Conservation (phyloP, 2,329 filamentous ascomycete species). For the Clonostachys chloroleuca region DNA sequence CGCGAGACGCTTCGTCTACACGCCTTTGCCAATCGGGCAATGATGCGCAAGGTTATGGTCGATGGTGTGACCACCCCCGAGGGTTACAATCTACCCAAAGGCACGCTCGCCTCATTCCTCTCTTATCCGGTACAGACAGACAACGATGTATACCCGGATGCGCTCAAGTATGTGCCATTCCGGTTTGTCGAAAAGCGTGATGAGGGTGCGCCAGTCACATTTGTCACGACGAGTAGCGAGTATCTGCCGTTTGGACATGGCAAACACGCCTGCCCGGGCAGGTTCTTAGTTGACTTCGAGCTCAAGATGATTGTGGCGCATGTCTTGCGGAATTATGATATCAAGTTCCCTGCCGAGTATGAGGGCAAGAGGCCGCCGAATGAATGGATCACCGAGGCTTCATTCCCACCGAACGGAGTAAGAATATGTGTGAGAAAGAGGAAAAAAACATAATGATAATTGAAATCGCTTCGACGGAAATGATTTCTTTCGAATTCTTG, state of each 20-base stretch:
- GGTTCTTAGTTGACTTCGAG: slow-evolving; percentile 29
- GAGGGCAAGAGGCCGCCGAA: slow-evolving; percentile 7
- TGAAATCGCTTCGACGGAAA: no score
- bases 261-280: slow-evolving; percentile 30
- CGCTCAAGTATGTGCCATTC: slow-evolving; percentile 32
- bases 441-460: not conserved
- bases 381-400: slow-evolving; percentile 7
- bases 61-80: slow-evolving; percentile 21
- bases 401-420: not conserved
- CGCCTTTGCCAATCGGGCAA: slow-evolving; percentile 14
- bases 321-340: slow-evolving; percentile 24
- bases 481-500: no score
- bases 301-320: slow-evolving; percentile 28
- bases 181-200: slow-evolving; percentile 24
- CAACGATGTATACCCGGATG: slow-evolving; percentile 20
- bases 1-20: slow-evolving; percentile 30
- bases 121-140: slow-evolving; percentile 21
- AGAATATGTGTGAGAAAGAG: not conserved
- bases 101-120: slow-evolving; percentile 23
- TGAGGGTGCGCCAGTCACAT: slow-evolving; percentile 2
- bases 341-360: slow-evolving; percentile 8
- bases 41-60: slow-evolving; percentile 15
- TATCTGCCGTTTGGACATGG: slow-evolving; percentile 29
- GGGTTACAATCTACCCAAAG: slow-evolving; percentile 21
- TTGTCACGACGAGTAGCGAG: slow-evolving; percentile 23